These are phyloP conservation scores for Chalciporus pseudorubinellus DNA, from an alignment of 768 basidiomycete species.

Conservation along the genomic window DNA sequence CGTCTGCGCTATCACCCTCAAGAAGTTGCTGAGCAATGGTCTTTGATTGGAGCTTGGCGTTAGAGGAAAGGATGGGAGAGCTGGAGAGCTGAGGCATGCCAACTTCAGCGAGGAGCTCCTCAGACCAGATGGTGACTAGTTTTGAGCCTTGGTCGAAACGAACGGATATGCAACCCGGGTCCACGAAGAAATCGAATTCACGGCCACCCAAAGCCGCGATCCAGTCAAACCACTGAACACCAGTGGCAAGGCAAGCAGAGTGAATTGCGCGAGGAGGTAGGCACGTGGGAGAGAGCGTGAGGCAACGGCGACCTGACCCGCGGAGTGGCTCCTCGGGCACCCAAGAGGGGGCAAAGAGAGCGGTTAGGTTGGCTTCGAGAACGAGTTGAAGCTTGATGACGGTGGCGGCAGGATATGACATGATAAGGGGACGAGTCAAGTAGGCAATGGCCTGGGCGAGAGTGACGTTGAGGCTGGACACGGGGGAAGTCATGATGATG, in stretches of 20 bases:
- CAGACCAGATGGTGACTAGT: conserved; percentile 68
- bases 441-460: conserved; percentile 73
- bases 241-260: conserved; percentile 64
- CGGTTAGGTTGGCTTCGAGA: conserved; percentile 71
- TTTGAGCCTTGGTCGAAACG: conserved; percentile 49
- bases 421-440: conserved; percentile 64
- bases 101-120: conserved; percentile 39
- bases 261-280: conserved; percentile 72
- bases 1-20: conserved; percentile 68
- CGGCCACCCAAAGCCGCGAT: conserved; percentile 62
- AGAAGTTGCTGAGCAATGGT: conserved; percentile 74
- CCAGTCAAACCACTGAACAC: conserved; percentile 83
- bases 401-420: conserved; percentile 55
- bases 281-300: conserved; percentile 65
- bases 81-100: conserved; percentile 10
- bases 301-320: conserved; percentile 71
- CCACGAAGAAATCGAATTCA: conserved; percentile 78
- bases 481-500: conserved; percentile 30
- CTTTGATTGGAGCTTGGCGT: conserved; percentile 37
- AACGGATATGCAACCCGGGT: conserved; percentile 75
- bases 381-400: conserved; percentile 67
- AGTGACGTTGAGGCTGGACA: conserved; percentile 59
- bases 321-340: conserved; percentile 58
- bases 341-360: conserved; percentile 70
- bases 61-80: conserved; percentile 18